Evolutionary conservation across 805 yeast genomes (phyloP), one percentile per base, ranked within the genome.

Genomic region (Ascoidea asiatica): DNA sequence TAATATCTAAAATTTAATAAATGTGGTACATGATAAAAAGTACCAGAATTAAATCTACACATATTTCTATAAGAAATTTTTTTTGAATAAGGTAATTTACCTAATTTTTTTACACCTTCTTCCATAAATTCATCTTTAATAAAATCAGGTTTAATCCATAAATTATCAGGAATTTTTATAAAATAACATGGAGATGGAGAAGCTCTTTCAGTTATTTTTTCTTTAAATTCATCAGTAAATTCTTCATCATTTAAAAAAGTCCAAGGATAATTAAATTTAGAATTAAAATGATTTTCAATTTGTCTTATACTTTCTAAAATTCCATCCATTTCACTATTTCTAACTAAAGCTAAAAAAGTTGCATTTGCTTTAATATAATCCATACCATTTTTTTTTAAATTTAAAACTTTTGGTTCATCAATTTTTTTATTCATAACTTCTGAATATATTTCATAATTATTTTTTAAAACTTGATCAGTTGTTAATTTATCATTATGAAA

Each of bases 41-140:
- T 62, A 13, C 77, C 75, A 50, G 74, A 70, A 57, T 80, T 78
- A 60, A 77, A 80, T 36, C 87, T 64, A 54, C 87, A 80, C 87
- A 80, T 80, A 52, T 79, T 75, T 52, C 79, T 83, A 53, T 81
- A 80, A 1, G 81, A 74, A 15, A 54, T 58, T 57, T 59, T 59
- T 36, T 61, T 61, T 3, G 84, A 81, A 50, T 80, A 79, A 8
- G 78, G 81, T 15, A 79, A 69, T 19, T 70, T 64, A 5, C 53
- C 60, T 51, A 77, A 47, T n/a, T 56, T 48, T 21, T 65, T 56
- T 58, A 72, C 68, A 1, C 70, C 73, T 43, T 59, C 54, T 11
- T 52, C 52, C 49, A 71, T 72, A 42, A 59, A 62, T 3, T 59
- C 64, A 4, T 52, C 51, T 56, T 81, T 82, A 19, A 84, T 77